Percentiles rank a stretch among this genome's conserved stretches.
Conservation (phyloP, 1,139 yeast species). For the Blastobotrys elegans region DNA sequence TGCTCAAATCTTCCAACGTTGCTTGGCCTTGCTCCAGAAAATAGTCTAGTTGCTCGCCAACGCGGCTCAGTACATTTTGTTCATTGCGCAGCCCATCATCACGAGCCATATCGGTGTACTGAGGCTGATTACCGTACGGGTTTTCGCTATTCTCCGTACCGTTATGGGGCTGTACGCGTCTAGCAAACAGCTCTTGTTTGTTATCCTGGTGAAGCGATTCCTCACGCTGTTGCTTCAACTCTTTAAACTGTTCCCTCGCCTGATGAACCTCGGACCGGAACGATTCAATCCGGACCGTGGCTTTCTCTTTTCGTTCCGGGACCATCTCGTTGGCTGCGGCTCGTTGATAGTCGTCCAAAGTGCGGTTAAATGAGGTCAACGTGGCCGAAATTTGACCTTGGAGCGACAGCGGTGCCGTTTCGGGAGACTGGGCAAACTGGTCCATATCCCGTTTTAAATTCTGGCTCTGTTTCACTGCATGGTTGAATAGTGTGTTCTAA, state of each 20-base stretch:
- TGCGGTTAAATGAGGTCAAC: constrained; percentile 65
- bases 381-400: constrained; percentile 86
- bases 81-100: constrained; percentile 70
- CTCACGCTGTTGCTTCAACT: constrained; percentile 62
- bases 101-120: constrained; percentile 27
- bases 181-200: constrained; percentile 57
- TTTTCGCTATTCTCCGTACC: constrained; percentile 40
- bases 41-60: constrained; percentile 80
- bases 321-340: constrained; percentile 57
- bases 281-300: constrained; percentile 53
- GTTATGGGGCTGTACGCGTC: constrained; percentile 37
- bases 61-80: constrained; percentile 57
- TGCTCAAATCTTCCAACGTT: constrained; percentile 80
- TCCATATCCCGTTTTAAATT: constrained; percentile 63
- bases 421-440: constrained; percentile 59
- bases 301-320: constrained; percentile 56
- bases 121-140: constrained; percentile 44
- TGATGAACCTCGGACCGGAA: constrained; percentile 58
- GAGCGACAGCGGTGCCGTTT: constrained; percentile 66
- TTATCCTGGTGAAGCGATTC: constrained; percentile 44
- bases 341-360: constrained; percentile 70
- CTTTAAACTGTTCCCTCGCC: constrained; percentile 54
- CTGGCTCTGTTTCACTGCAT: constrained; percentile 81
- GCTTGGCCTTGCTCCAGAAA: constrained; percentile 84
- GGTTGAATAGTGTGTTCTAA: constrained; percentile 82